Conservation (phyloP, 768 basidiomycete genomes). For the Dictyophora rubrovolvata region DNA sequence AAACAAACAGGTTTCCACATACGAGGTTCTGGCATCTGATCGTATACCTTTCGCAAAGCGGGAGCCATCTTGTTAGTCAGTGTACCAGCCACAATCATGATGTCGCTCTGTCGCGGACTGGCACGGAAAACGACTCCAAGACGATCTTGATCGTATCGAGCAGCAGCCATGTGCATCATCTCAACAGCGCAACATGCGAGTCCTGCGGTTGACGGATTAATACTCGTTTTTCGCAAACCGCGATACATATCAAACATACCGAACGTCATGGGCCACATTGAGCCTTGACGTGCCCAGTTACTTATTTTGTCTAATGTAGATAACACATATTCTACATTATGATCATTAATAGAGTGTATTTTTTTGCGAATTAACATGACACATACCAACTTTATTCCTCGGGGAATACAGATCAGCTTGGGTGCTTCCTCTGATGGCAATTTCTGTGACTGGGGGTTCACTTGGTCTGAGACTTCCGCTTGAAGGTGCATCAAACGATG, state of each 20-base stretch:
- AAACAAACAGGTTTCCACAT: constrained; percentile 20
- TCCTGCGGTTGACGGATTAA: constrained; percentile 35
- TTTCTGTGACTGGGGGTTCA: constrained; percentile 48
- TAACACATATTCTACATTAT: constrained; percentile 76
- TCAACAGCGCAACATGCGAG: constrained; percentile 99
- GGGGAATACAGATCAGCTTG: constrained; percentile 83
- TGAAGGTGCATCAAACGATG: constrained; percentile 4
- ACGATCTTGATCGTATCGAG: constrained; percentile 96
- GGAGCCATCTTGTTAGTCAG: constrained; percentile 99
- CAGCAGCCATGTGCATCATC: constrained; percentile 99
- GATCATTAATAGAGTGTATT: background rate
- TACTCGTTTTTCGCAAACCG: background rate
- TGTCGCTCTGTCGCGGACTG: constrained; percentile 93
- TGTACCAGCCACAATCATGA: constrained; percentile 99
- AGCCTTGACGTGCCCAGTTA: constrained; percentile 96
- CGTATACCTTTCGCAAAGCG: constrained; percentile 90
- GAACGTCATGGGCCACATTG: constrained; percentile 99
- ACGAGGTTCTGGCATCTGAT: constrained; percentile 98
- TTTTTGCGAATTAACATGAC: background rate
- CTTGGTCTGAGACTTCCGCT: constrained; percentile 14
- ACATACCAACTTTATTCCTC: constrained; percentile 76
- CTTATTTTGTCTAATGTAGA: constrained; percentile 93
- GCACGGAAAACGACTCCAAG: constrained; percentile 97
- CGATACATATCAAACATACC: constrained; percentile 31
- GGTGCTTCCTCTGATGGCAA: constrained; percentile 73